A percentile compares a stretch with the other conserved stretches of the same genome.
Evolutionary conservation across 352 stramenopile genomes (phyloP).

Genomic region (Globisporangium cystogenes): DNA sequence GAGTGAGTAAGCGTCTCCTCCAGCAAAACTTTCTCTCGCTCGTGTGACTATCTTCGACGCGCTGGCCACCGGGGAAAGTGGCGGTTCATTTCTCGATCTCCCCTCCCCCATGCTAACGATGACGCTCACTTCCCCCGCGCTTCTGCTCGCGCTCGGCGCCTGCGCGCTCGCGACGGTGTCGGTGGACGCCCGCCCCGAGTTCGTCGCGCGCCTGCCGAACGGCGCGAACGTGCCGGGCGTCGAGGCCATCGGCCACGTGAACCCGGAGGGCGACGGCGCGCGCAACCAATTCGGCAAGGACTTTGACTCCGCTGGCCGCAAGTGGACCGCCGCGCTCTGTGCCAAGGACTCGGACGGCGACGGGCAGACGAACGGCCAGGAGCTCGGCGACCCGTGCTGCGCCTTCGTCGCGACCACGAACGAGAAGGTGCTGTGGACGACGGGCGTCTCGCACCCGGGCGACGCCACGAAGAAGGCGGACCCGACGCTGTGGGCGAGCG

Average conservation of each 20-base stretch:
- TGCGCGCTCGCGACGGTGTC: not conserved
- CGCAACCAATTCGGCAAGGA: slow-evolving; percentile 27
- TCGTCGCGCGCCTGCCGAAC: slow-evolving; percentile 23
- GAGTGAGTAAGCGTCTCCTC: not conserved
- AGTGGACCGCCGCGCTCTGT: slow-evolving; percentile 33
- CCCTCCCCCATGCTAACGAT: too few relatives aligned
- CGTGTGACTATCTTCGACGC: too few relatives aligned
- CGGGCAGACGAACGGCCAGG: slow-evolving; percentile 48
- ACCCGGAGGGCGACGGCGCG: slow-evolving; percentile 9
- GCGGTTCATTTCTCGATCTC: too few relatives aligned
- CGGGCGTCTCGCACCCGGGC: slow-evolving; percentile 22
- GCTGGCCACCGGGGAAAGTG: too few relatives aligned
- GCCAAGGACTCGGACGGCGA: slow-evolving; percentile 32
- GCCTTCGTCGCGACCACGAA: slow-evolving; percentile 12
- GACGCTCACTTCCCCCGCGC: not conserved
- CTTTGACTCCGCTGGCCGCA: slow-evolving; percentile 22
- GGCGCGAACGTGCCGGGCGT: slow-evolving; percentile 27
- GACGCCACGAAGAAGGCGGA: slow-evolving; percentile 18
- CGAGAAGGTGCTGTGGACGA: slow-evolving; percentile 11
- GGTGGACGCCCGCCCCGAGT: slow-evolving; percentile 2
- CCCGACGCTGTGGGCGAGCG: slow-evolving; percentile 17
- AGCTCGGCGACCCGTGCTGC: slow-evolving; percentile 58
- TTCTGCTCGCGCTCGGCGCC: not conserved
- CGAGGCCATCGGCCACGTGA: slow-evolving; percentile 24
- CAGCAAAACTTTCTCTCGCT: not conserved